phyloP scores from a whole-genome alignment of 257 asterid species.

The Solanum peruvianum region DNA sequence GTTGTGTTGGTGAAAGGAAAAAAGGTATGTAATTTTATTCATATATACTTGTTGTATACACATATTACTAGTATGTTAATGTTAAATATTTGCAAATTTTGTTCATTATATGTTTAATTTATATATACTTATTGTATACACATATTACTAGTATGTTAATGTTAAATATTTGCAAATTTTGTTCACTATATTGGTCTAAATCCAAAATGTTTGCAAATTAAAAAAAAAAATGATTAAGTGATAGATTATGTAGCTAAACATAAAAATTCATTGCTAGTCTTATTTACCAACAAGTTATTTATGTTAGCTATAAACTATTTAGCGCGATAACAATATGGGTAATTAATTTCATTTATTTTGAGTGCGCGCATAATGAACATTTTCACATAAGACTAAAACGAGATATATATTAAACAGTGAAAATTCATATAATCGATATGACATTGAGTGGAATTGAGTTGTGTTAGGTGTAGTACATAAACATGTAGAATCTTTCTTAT shows the following conservation, averaged over 20 bases:
- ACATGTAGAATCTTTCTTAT: neutral
- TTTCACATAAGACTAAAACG: neutral
- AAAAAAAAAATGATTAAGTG: neutral
- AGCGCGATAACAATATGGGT: no score
- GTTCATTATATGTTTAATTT: neutral
- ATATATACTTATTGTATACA: neutral
- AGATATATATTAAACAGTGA: neutral
- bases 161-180: neutral
- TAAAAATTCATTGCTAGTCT: neutral
- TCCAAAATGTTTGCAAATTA: neutral
- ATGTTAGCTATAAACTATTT: neutral
- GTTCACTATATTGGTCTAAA: neutral
- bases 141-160: neutral
- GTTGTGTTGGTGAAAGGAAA: constrained; percentile 2
- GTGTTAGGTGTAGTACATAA: neutral
- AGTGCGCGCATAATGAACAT: neutral
- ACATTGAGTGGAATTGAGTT: neutral
- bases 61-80: neutral
- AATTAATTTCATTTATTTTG: neutral
- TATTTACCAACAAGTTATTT: neutral
- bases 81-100: neutral
- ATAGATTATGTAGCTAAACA: neutral
- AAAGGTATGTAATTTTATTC: constrained; percentile 7
- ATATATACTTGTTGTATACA: neutral
- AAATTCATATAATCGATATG: neutral